Evolutionary conservation across 768 basidiomycete species (phyloP), one percentile per base, ranked within the genome.

Genomic region (Mycena galericulata): DNA sequence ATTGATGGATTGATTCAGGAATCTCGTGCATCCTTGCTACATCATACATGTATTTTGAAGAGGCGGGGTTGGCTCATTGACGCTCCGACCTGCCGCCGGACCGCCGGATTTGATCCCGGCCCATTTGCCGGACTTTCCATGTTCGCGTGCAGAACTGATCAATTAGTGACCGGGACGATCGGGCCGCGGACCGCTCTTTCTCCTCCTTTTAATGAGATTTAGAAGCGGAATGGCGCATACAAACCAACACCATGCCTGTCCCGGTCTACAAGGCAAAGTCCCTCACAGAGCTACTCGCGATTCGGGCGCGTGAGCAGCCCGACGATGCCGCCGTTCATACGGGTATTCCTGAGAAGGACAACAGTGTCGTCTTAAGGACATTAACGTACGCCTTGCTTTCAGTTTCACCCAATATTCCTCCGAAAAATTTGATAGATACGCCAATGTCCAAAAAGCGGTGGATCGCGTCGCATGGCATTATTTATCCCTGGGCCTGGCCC

Each of bases 391-490:
- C 17, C n/a, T 27, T 47, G 15, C 15, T 22, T 3, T 27, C 27
- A 36, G 15, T 11, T 29, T 55, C 14, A 12, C 38, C 27, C n/a
- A 15, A 0, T 6, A 18, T 51, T 47, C 46, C 29, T 47, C 8
- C 46, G 26, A 10, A 27, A 3, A n/a, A 26, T 38, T 14, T 12
- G n/a, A n/a, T 36, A 75, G 73, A 10, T 74, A 59, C 49, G 53
- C 58, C 1, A 62, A 76, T 51, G 62, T 72, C 7, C 67, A 72
- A 67, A 72, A 64, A 32, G 74, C 75, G 15, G 76, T 78, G 11
- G 76, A 77, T 59, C 74, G 79, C 26, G 74, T 79, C 11, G 77
- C 75, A 54, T 75, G 73, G 70, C 68, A 79, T 56, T 79, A 79
- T 69, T 61, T 72, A 9, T 43, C 62, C 7, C 74, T 79, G 7